A percentile compares a stretch with the other conserved stretches of the same genome.
phyloP scores from a whole-genome alignment of 169 alveolate genomes.

The Cryptosporidium felis region DNA sequence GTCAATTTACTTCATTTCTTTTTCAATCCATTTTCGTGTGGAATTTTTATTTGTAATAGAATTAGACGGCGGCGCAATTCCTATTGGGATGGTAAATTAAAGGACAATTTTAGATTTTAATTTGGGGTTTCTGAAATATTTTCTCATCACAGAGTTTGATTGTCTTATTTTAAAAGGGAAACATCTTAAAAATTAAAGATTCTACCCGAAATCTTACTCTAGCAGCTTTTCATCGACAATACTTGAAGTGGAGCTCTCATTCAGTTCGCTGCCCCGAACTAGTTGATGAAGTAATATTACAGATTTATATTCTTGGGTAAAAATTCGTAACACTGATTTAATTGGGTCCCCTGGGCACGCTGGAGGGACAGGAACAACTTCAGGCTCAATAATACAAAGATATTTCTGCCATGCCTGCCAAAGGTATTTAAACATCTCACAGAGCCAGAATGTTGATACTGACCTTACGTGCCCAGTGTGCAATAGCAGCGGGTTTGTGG shows the following conservation, averaged over 20 bases:
- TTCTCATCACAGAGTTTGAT: too few relatives aligned
- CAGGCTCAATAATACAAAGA: too few relatives aligned
- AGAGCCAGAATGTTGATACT: background rate
- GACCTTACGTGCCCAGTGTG: constrained; percentile 51
- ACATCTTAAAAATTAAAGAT: too few relatives aligned
- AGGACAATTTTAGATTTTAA: background rate
- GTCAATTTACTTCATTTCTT: background rate
- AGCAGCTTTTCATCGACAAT: too few relatives aligned
- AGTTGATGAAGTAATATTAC: too few relatives aligned
- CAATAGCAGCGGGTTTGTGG: constrained; percentile 55
- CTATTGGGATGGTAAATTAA: background rate
- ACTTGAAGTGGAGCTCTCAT: too few relatives aligned
- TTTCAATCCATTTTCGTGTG: background rate
- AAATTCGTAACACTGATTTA: constrained; percentile 1
- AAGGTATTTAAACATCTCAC: background rate
- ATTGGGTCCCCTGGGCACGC: constrained; percentile 16
- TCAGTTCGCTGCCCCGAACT: too few relatives aligned
- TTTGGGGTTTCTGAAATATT: background rate
- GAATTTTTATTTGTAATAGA: background rate
- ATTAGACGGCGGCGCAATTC: constrained; percentile 68
- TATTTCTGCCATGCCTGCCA: constrained; percentile 66
- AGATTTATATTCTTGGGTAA: background rate
- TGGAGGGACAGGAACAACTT: background rate
- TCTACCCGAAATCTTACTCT: too few relatives aligned
- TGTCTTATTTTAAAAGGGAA: too few relatives aligned